phyloP scores from a whole-genome alignment of 2,329 filamentous ascomycete species.

The Aspergillus clavatus region DNA sequence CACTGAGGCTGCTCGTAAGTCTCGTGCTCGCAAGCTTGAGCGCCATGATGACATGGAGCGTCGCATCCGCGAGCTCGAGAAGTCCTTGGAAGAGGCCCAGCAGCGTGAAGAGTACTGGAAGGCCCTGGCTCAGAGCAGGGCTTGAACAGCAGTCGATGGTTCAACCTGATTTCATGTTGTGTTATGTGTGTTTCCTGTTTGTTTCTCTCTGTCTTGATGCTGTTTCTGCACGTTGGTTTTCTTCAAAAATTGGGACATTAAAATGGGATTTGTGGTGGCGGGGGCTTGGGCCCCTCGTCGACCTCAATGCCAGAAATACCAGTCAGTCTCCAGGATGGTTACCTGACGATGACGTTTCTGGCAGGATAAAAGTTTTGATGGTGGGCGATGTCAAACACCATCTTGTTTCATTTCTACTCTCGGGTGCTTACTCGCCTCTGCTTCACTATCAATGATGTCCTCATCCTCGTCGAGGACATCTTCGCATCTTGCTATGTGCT shows the following conservation, averaged over 20 bases:
- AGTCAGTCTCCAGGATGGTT: conserved; percentile 14
- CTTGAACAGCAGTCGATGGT: conserved; percentile 16
- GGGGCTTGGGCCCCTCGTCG: conserved; percentile 32
- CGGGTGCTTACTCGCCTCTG: conserved; percentile 3
- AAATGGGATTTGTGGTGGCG: conserved; percentile 29
- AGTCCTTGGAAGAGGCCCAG: conserved; percentile 33
- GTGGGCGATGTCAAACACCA: conserved; percentile 1
- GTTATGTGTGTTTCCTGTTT: conserved; percentile 11
- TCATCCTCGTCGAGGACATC: neutral
- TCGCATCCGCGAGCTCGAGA: conserved; percentile 64
- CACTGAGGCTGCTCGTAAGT: conserved; percentile 89
- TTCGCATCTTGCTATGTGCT: neutral
- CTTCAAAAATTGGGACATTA: neutral
- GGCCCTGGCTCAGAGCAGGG: conserved; percentile 24
- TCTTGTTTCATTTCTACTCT: conserved; percentile 7
- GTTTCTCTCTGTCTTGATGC: conserved; percentile 15
- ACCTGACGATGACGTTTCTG: conserved; percentile 17
- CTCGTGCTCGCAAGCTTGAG: conserved; percentile 77
- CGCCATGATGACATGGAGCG: conserved; percentile 70
- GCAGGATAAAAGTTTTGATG: conserved; percentile 28
- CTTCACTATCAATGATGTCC: conserved; percentile 3
- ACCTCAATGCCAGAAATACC: conserved; percentile 22
- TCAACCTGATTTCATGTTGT: conserved; percentile 7
- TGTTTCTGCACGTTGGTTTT: conserved; percentile 15
- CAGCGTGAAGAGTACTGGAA: conserved; percentile 38